Conservation (phyloP, 2,329 filamentous ascomycete species). For the Uncinocarpus reesii region DNA sequence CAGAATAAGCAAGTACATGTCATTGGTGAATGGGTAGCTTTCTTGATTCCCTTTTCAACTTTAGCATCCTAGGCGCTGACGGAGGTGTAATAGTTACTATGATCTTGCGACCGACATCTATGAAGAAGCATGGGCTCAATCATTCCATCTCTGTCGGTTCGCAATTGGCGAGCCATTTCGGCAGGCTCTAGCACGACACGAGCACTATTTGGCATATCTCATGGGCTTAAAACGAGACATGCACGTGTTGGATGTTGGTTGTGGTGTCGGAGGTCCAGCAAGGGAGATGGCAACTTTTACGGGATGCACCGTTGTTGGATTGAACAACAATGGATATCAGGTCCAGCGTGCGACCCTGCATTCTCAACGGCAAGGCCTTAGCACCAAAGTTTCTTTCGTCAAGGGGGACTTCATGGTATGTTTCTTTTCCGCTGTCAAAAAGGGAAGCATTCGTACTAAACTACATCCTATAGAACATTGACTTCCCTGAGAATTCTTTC, state of each 20-base stretch:
- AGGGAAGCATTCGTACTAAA: background rate
- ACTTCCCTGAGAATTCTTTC: conserved; percentile 22
- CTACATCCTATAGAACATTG: conserved; percentile 14
- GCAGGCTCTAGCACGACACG: conserved; percentile 20
- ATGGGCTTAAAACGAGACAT: conserved; percentile 20
- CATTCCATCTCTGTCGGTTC: conserved; percentile 22
- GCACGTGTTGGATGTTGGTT: conserved; percentile 26
- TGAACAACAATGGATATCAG: conserved; percentile 25
- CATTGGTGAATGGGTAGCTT: conserved; percentile 8
- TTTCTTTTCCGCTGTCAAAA: too few species aligned
- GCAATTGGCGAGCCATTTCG: conserved; percentile 17
- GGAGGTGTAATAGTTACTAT: conserved; percentile 18
- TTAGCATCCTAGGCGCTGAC: background rate
- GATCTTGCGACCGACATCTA: conserved; percentile 19
- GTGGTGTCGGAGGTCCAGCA: conserved; percentile 25
- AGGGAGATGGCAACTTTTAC: conserved; percentile 24
- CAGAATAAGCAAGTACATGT: conserved; percentile 9
- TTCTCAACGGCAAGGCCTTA: conserved; percentile 14
- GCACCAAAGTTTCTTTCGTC: conserved; percentile 18
- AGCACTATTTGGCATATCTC: conserved; percentile 23
- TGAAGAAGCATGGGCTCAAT: conserved; percentile 18
- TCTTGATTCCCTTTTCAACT: background rate
- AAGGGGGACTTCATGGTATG: conserved; percentile 22
- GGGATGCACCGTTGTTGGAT: conserved; percentile 22
- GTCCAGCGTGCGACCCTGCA: conserved; percentile 21